Evolutionary conservation across 2,329 filamentous ascomycete species (phyloP).

Genomic region (Microcyclosporella mali): DNA sequence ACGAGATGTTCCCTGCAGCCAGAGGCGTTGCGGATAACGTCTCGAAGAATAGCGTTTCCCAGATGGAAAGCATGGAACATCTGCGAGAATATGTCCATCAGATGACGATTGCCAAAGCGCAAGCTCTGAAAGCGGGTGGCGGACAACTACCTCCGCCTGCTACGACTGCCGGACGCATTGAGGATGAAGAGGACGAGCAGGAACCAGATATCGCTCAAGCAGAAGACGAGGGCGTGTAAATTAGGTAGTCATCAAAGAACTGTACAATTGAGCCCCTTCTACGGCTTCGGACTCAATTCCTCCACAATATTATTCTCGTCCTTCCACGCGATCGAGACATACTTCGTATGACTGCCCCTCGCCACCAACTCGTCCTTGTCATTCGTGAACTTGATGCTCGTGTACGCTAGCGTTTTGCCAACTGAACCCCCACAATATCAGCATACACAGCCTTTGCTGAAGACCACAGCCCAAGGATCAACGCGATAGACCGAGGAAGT

Average conservation of each 20-base stretch:
- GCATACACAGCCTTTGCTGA: too few species aligned
- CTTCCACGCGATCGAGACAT: slow-evolving; percentile 50
- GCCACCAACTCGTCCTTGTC: slow-evolving; percentile 55
- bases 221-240: slow-evolving; percentile 9
- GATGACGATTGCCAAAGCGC: slow-evolving; percentile 74
- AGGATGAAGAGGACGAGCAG: slow-evolving; percentile 14
- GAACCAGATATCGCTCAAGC: slow-evolving; percentile 27
- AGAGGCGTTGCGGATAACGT: slow-evolving; percentile 37
- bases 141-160: slow-evolving; percentile 22
- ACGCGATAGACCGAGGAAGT: too few species aligned
- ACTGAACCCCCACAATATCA: slow-evolving; percentile 35
- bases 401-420: slow-evolving; percentile 60
- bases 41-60: slow-evolving; percentile 45
- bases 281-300: slow-evolving; percentile 42
- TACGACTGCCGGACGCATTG: slow-evolving; percentile 1
- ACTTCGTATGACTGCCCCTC: slow-evolving; percentile 63
- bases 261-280: too few species aligned
- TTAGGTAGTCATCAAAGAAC: not conserved
- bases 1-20: slow-evolving; percentile 72
- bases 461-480: slow-evolving; percentile 1
- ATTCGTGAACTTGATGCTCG: slow-evolving; percentile 56
- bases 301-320: slow-evolving; percentile 57
- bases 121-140: slow-evolving; percentile 46
- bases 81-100: slow-evolving; percentile 93
- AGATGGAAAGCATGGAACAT: slow-evolving; percentile 90